Evolutionary conservation across 768 basidiomycete species (phyloP).

Genomic region (Leccinum arenicola): DNA sequence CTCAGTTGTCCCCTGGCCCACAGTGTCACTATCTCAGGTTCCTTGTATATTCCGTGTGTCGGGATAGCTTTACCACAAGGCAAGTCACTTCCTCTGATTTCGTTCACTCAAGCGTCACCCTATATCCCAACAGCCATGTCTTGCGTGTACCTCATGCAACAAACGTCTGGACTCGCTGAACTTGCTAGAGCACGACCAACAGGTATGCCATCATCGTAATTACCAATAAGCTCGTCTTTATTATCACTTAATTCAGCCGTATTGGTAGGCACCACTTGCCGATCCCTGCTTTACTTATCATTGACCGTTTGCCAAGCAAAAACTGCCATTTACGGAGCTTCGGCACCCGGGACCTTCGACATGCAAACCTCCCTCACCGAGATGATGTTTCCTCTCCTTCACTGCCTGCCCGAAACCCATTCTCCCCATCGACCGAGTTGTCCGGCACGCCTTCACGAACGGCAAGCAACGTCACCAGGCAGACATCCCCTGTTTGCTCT

Average conservation of each 20-base stretch:
- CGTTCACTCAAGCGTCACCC: constrained; percentile 1
- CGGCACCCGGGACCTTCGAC: constrained; percentile 70
- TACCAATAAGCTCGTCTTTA: constrained; percentile 1
- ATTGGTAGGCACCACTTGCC: constrained; percentile 34
- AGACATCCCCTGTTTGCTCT: constrained; percentile 28
- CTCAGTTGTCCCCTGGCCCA: background rate
- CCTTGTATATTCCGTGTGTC: background rate
- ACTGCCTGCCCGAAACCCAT: constrained; percentile 27
- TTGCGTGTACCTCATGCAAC: constrained; percentile 74
- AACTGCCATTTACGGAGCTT: constrained; percentile 77
- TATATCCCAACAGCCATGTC: constrained; percentile 56
- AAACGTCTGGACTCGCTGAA: constrained; percentile 76
- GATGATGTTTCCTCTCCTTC: constrained; percentile 36
- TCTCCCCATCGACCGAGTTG: constrained; percentile 11
- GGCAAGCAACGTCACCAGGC: constrained; percentile 21
- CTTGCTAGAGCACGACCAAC: constrained; percentile 81
- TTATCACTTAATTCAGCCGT: constrained; percentile 32
- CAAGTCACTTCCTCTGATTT: constrained; percentile 16
- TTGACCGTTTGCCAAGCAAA: constrained; percentile 50
- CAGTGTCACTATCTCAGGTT: background rate
- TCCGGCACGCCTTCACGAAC: constrained; percentile 11
- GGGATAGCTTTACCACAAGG: constrained; percentile 76
- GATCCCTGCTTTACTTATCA: background rate
- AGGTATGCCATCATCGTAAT: constrained; percentile 44
- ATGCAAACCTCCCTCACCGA: constrained; percentile 62